phyloP scores from a whole-genome alignment of 345 rosid species.

The Arabidopsis thaliana region TAIR10.1 NC_003070.9:28357501-28358000 shows the following conservation, averaged over 20 bases:
- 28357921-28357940: slow-evolving; percentile 12
- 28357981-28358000: slow-evolving; percentile 49
- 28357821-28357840: not conserved
- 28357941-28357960: slow-evolving; percentile 37
- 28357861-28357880: not conserved
- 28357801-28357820: not conserved
- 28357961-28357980: slow-evolving; percentile 44
- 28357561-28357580: not conserved
- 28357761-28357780: not conserved
- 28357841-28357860: not conserved
- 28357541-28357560: not conserved
- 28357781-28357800: not conserved
- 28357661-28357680: not conserved
- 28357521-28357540: not conserved
- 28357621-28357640: not conserved
- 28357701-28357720: not conserved
- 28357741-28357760: not conserved
- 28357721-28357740: not conserved
- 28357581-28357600: not conserved
- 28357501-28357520: not conserved
- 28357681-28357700: not conserved
- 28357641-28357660: not conserved
- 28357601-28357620: not conserved
- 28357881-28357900: not conserved
- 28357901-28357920: slow-evolving; percentile 1